Conservation (phyloP, 2,329 filamentous ascomycete species). For the Spiromastix sp. region DNA sequence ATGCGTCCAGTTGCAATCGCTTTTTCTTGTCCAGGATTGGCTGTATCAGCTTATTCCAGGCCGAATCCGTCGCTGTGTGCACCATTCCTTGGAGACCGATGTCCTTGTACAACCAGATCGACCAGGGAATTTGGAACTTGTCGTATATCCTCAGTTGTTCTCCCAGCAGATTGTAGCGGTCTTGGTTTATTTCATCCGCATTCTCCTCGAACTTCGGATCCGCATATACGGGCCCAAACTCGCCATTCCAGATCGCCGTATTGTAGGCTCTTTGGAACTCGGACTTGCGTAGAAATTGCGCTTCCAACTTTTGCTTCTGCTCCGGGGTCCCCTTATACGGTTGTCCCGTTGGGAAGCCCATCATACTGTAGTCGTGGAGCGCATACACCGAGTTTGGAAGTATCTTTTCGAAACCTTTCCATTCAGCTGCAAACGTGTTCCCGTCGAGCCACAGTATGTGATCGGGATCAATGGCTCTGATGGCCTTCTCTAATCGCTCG, state of each 20-base stretch:
- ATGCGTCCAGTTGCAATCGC: slow-evolving; percentile 43
- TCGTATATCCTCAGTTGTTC: slow-evolving; percentile 44
- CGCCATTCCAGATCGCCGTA: slow-evolving; percentile 42
- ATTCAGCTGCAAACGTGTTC: slow-evolving; percentile 38
- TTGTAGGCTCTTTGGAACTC: slow-evolving; percentile 35
- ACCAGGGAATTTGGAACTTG: slow-evolving; percentile 44
- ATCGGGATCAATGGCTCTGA: slow-evolving; percentile 36
- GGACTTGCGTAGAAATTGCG: slow-evolving; percentile 37
- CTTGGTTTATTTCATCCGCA: slow-evolving; percentile 30
- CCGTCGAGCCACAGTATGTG: slow-evolving; percentile 38
- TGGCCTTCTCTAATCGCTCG: slow-evolving; percentile 35
- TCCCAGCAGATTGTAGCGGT: slow-evolving; percentile 37
- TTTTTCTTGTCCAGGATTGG: slow-evolving; percentile 49
- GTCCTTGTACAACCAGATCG: slow-evolving; percentile 52
- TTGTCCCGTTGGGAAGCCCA: slow-evolving; percentile 34
- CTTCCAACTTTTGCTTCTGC: slow-evolving; percentile 32
- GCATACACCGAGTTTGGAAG: slow-evolving; percentile 38
- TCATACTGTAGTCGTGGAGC: slow-evolving; percentile 33
- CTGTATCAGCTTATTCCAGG: slow-evolving; percentile 44
- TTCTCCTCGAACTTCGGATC: slow-evolving; percentile 19
- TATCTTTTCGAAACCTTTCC: slow-evolving; percentile 32
- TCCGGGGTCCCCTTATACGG: slow-evolving; percentile 32
- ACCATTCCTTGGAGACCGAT: slow-evolving; percentile 49
- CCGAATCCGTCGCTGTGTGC: slow-evolving; percentile 35
- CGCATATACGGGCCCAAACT: slow-evolving; percentile 39